Evolutionary conservation across 305 asterid species (phyloP).

Genomic region (Solanum hybrid): DNA sequence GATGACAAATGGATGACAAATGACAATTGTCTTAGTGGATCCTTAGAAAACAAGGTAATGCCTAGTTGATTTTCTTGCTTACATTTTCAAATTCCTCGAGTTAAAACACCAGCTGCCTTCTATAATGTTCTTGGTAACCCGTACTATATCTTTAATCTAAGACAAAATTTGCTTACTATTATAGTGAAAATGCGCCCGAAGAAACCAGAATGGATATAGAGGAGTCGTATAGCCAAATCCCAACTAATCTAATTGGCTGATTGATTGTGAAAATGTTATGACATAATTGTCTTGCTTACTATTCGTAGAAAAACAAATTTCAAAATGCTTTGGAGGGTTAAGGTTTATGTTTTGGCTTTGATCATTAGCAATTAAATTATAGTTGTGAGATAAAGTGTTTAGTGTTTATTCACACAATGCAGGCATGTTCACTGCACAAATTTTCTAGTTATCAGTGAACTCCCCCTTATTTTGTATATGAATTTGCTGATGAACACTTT

Average conservation of each 20-base stretch:
- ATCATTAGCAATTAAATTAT: background rate
- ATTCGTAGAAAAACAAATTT: background rate
- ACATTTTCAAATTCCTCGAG: background rate
- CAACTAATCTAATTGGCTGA: background rate
- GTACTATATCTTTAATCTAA: background rate
- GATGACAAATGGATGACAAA: conserved; percentile 27
- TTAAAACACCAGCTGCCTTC: background rate
- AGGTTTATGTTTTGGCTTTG: background rate
- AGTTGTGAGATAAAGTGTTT: background rate
- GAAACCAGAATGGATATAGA: background rate
- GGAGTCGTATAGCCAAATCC: background rate
- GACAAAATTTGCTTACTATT: background rate
- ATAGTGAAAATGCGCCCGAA: background rate
- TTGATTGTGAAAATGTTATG: background rate
- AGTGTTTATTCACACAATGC: background rate
- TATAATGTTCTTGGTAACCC: background rate
- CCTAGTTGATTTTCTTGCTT: background rate
- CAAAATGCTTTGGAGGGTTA: background rate
- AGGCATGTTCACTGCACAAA: background rate
- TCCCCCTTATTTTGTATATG: background rate
- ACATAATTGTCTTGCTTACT: background rate
- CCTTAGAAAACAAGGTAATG: conserved; percentile 30
- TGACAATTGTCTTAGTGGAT: conserved; percentile 21
- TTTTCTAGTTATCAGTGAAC: background rate
- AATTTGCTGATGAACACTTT: background rate